These are phyloP conservation scores for Taphrina pruni DNA, from an alignment of 1,139 yeast genomes.

Conservation along the genomic window DNA sequence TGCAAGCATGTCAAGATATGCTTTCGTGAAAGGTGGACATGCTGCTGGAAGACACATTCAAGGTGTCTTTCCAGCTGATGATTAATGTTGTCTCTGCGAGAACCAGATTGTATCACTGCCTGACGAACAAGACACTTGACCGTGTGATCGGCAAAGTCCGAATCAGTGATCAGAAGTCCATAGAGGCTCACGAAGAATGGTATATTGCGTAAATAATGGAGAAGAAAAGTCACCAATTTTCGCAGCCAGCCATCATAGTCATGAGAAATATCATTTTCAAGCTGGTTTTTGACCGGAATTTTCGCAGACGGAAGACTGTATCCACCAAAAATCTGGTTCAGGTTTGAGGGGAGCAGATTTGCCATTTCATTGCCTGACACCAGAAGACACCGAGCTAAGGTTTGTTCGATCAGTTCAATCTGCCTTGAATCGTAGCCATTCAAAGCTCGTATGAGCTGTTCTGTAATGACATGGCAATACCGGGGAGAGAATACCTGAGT, in stretches of 20 bases:
- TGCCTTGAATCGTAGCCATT: not conserved
- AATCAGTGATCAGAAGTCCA: not conserved
- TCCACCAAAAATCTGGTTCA: not conserved
- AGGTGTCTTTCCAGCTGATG: not conserved
- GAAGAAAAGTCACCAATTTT: not conserved
- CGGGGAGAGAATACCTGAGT: not conserved
- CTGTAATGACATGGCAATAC: not conserved
- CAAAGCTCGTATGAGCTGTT: not conserved
- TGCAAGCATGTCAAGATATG: not conserved
- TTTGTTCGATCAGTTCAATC: not conserved
- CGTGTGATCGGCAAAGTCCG: not conserved
- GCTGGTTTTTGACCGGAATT: not conserved
- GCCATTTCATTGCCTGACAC: not conserved
- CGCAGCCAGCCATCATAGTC: constrained; percentile 1
- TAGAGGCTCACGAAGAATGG: not conserved
- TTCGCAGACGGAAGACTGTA: not conserved
- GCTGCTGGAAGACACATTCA: not conserved
- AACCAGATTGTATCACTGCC: not conserved
- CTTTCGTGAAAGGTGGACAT: not conserved
- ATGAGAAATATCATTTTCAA: not conserved
- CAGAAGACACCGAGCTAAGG: not conserved
- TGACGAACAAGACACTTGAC: not conserved
- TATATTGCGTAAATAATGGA: not conserved
- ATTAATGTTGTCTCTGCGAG: not conserved
- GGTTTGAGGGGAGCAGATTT: not conserved